Evolutionary conservation across 805 yeast genomes (phyloP).

Genomic region (Priceomyces medius): DNA sequence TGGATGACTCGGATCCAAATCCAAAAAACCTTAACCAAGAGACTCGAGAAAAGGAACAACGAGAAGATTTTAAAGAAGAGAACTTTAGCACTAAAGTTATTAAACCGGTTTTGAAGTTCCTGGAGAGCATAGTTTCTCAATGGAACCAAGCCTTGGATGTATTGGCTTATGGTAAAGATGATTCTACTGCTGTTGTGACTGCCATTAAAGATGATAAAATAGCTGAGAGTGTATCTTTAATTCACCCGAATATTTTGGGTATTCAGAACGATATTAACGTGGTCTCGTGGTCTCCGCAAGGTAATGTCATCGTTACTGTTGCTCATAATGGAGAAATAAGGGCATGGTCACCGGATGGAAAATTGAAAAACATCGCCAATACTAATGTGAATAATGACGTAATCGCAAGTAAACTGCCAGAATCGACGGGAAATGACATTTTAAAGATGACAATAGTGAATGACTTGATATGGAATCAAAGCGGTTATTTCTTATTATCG

Average conservation of each 20-base stretch:
- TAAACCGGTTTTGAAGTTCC: constrained; percentile 35
- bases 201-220: constrained; percentile 30
- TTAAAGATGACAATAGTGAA: constrained; percentile 41
- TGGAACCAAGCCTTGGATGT: constrained; percentile 58
- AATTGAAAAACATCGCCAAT: constrained; percentile 49
- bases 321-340: constrained; percentile 70
- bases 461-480: constrained; percentile 58
- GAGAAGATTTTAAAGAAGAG: neutral
- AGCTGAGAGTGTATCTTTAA: constrained; percentile 28
- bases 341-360: constrained; percentile 76
- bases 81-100: constrained; percentile 35
- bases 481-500: constrained; percentile 55
- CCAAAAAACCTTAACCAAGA: neutral
- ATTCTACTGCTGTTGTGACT: constrained; percentile 46
- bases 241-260: constrained; percentile 26
- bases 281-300: constrained; percentile 66
- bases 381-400: constrained; percentile 10
- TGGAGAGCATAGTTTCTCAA: constrained; percentile 44
- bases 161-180: constrained; percentile 55
- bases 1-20: constrained; percentile 6
- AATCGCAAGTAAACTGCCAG: neutral
- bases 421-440: neutral
- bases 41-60: neutral
- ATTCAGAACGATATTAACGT: constrained; percentile 27
- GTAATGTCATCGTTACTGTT: constrained; percentile 61